Conservation (phyloP, 2,329 filamentous ascomycete species). For the Arthroderma sp. region DNA sequence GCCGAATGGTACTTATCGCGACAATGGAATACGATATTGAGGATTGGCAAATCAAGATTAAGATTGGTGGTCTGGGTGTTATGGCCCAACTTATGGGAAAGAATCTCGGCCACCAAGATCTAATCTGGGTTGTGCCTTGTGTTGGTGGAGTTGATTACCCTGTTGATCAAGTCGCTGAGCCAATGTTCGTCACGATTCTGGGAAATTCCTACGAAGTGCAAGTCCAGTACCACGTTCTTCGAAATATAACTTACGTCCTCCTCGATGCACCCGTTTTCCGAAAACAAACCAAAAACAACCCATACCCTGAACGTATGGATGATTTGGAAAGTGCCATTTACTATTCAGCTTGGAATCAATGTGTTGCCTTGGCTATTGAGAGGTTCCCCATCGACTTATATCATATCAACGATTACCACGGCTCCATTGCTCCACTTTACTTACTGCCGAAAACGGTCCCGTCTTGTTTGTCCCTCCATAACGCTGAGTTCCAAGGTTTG, state of each 20-base stretch:
- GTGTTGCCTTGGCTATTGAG: conserved; percentile 50
- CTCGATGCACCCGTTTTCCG: conserved; percentile 55
- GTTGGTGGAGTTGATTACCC: conserved; percentile 54
- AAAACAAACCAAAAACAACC: conserved; percentile 48
- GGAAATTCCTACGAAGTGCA: conserved; percentile 48
- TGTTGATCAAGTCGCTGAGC: conserved; percentile 43
- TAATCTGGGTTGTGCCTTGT: conserved; percentile 52
- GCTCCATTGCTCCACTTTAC: conserved; percentile 50
- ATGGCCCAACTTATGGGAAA: conserved; percentile 60
- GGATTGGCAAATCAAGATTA: conserved; percentile 58
- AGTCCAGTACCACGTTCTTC: conserved; percentile 49
- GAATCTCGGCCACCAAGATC: conserved; percentile 49
- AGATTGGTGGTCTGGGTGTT: conserved; percentile 56
- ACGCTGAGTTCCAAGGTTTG: conserved; percentile 56
- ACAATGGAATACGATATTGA: conserved; percentile 63
- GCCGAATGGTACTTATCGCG: conserved; percentile 50
- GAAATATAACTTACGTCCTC: conserved; percentile 56
- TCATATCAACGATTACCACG: conserved; percentile 55
- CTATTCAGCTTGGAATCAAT: conserved; percentile 59
- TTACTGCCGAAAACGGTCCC: conserved; percentile 50
- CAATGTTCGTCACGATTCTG: conserved; percentile 50
- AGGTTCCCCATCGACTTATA: conserved; percentile 53
- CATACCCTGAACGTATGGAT: conserved; percentile 56
- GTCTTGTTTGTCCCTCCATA: conserved; percentile 52
- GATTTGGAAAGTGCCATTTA: conserved; percentile 55